phyloP scores from a whole-genome alignment of 192 early-diverging fungal species.

The Backusella liffmaniae region DNA sequence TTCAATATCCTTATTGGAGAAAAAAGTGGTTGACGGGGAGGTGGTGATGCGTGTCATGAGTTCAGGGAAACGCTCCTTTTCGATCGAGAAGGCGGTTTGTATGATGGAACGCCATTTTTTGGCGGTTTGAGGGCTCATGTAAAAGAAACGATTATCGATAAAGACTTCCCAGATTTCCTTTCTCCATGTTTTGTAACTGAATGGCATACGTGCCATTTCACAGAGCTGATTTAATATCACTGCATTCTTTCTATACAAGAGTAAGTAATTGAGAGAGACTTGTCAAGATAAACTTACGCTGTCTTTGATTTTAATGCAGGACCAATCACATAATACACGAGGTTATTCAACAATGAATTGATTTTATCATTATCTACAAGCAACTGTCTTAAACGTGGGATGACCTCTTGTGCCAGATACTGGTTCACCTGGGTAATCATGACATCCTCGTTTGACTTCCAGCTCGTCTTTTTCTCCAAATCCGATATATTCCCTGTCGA shows the following conservation, averaged over 20 bases:
- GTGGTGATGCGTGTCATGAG: conserved; percentile 71
- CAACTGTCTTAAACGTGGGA: conserved; percentile 68
- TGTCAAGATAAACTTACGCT: conserved; percentile 19
- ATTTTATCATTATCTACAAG: conserved; percentile 76
- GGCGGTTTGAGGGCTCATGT: conserved; percentile 50
- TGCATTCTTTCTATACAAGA: conserved; percentile 16
- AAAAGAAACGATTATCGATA: conserved; percentile 68
- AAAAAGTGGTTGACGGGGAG: conserved; percentile 67
- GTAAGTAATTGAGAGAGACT: too few species aligned
- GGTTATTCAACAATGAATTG: conserved; percentile 57
- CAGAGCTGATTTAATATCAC: conserved; percentile 57
- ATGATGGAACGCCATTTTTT: conserved; percentile 71
- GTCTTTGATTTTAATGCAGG: conserved; percentile 65
- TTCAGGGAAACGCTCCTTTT: conserved; percentile 78
- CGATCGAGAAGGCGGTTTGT: conserved; percentile 64
- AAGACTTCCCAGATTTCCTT: conserved; percentile 82
- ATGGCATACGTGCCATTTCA: conserved; percentile 63
- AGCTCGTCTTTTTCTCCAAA: conserved; percentile 44
- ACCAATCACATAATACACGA: conserved; percentile 82
- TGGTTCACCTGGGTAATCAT: conserved; percentile 59
- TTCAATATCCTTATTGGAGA: conserved; percentile 84
- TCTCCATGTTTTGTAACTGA: conserved; percentile 62
- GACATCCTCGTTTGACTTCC: conserved; percentile 62
- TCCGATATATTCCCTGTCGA: conserved; percentile 39
- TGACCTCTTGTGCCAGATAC: conserved; percentile 50